Conservation (phyloP, 179 eudicot genomes). For the Monotropa hypopitys region DNA sequence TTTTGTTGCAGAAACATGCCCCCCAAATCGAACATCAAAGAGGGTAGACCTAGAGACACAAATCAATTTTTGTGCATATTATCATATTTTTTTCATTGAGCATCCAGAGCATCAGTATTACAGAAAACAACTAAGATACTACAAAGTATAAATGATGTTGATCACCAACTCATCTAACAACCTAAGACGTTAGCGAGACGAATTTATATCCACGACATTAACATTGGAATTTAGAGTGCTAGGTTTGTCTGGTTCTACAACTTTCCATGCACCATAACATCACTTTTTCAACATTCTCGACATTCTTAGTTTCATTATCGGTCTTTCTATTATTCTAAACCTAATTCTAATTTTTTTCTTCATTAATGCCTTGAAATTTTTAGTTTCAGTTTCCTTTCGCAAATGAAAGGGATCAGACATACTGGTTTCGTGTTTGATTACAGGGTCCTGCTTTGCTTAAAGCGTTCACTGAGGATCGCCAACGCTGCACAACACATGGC, state of each 20-base stretch:
- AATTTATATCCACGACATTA: neutral
- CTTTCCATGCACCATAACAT: neutral
- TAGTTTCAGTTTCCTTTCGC: neutral
- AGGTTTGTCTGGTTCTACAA: neutral
- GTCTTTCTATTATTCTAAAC: neutral
- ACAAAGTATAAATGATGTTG: neutral
- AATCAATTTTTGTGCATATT: no score
- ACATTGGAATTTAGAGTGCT: neutral
- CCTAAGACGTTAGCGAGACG: neutral
- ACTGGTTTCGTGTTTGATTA: neutral
- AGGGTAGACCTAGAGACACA: no score
- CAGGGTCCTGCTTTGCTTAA: constrained; percentile 88
- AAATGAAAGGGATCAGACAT: neutral
- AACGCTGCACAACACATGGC: constrained; percentile 99
- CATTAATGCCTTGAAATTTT: neutral
- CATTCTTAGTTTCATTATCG: neutral
- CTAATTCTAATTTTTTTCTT: neutral
- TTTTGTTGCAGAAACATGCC: no score
- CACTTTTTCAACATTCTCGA: neutral
- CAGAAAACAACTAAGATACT: no score
- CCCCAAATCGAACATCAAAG: no score
- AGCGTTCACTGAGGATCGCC: constrained; percentile 89
- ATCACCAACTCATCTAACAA: neutral
- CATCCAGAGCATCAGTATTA: no score
- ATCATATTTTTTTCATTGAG: no score